These are phyloP conservation scores for Corrigiola litoralis DNA, from an alignment of 179 eudicot genomes.

Conservation along the genomic window DNA sequence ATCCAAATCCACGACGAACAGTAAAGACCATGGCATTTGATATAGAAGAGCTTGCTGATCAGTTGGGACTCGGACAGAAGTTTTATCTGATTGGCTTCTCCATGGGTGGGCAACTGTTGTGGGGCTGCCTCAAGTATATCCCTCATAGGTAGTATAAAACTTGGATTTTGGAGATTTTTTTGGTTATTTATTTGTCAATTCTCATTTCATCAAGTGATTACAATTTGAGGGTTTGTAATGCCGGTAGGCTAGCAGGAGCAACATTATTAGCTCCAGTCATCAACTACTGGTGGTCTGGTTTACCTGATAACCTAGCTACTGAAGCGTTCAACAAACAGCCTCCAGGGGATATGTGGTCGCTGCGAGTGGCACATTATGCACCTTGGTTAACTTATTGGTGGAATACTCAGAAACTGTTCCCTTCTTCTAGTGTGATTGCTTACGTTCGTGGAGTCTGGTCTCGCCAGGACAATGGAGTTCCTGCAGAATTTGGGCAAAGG, in stretches of 20 bases:
- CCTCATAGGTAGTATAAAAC: too few relatives aligned
- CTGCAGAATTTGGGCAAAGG: conserved; percentile 7
- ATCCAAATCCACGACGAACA: conserved; percentile 29
- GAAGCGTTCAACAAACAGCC: conserved; percentile 9
- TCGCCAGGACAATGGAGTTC: conserved; percentile 20
- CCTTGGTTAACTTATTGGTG: conserved; percentile 54
- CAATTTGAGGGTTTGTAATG: too few relatives aligned
- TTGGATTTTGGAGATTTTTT: background rate
- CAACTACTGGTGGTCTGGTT: conserved; percentile 36
- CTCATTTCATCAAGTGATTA: too few relatives aligned
- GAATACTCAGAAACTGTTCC: conserved; percentile 47
- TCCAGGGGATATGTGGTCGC: conserved; percentile 28
- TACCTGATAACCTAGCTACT: conserved; percentile 27
- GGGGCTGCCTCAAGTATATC: conserved; percentile 36
- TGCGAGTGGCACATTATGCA: conserved; percentile 28
- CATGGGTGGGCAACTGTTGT: conserved; percentile 29
- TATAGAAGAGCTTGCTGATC: conserved; percentile 35
- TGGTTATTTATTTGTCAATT: background rate
- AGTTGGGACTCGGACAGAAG: conserved; percentile 24
- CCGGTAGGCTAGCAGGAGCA: conserved; percentile 40
- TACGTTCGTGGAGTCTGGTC: conserved; percentile 20
- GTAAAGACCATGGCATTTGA: conserved; percentile 25
- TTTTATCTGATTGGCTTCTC: conserved; percentile 37
- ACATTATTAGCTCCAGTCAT: conserved; percentile 35
- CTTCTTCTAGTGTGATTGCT: conserved; percentile 24